Evolutionary conservation across 148 eudicot genomes (phyloP), one percentile per base, ranked within the genome.

Genomic region (Camellia granthamiana): DNA sequence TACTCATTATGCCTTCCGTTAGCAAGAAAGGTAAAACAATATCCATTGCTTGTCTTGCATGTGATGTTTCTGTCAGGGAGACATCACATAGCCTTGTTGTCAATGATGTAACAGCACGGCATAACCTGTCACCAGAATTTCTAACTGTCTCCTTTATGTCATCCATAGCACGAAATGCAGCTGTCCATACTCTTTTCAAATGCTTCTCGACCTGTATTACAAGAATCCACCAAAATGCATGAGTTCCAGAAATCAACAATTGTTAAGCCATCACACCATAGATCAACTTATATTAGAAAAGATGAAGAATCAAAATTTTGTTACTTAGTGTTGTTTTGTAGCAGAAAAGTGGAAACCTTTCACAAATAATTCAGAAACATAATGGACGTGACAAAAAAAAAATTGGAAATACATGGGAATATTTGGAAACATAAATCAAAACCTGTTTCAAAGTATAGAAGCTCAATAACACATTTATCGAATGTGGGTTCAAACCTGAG

Each of bases 91-190:
- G 88, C 86, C 99, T 95, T 79, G 88, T 76, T 60, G 97, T 92
- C 80, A 95, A 90, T 65, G 97, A 88, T 60, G 88, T 88, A 74
- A 91, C 83, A 83, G 95, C 89, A 80, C 95, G 97, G 68, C 97
- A 93, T 83, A 95, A 85, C 82, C 90, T 91, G 78, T 93, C 97
- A 81, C 99, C 99, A 75, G 99, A 91, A 83, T 80, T 93, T 78
- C 99, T 86, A 75, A 93, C 97, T 66, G 97, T 92, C 85, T 95
- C 99, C 86, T 95, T 95, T 88, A 95, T 92, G 88, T 95, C 99
- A 92, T 95, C 99, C 97, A 95, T 93, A 72, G 99, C 97, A 84
- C 99, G 99, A 81, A 93, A 95, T 82, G 97, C 93, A 88, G 90
- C 90, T 38, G 77, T 88, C 99, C 99, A 95, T 64, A 95, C 79